Base-by-base conservation (phyloP, 768 basidiomycete genomes). In the Psilocybe tampanensis region DNA sequence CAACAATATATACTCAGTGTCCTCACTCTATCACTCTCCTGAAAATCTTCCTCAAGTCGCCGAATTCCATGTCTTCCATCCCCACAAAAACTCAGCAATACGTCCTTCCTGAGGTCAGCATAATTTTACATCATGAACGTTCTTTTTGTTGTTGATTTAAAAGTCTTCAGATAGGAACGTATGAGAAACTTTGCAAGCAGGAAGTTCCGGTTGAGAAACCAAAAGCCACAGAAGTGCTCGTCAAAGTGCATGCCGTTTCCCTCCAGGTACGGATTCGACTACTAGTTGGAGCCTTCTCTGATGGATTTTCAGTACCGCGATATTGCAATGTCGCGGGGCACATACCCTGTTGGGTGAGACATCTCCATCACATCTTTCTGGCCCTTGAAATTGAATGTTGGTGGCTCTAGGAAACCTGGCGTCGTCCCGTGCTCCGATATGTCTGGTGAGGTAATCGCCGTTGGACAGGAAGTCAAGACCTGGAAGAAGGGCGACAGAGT, bases 401-500 rank as follows among this genome's bases (percentile, higher is more conserved):
- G 7, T 15, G 9, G 15, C 29, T 17, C 17, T 32, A 64, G 67
- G 18, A 32, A 64, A 4, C 59, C 64, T 2, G 59, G 73, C 47
- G 59, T 74, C 0, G 71, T 78, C 9, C 74, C 74, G 33, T 73
- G 71, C 61, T 76, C 85, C 0, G 84, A 87, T 61, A 76, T 79
- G 69, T 82, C 85, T 17, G 85, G 86, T 12, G 84, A 85, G 61
- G 71, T 87, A 47, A 67, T 85, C 29, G 74, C 79, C 1, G 64
- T 84, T 11, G 77, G 77, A 5, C 68, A 67, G 12, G 76, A 73
- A 15, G 78, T 78, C 13, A 79, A 69, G 24, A 70, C 66, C 4
- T 86, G 82, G 83, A 78, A 77, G 61, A 63, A 68, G 4, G 83
- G 85, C n/a, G 84, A 85, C 56, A 80, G 81, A 21, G 81, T 86